phyloP scores from a whole-genome alignment of 495 filamentous ascomycete genomes.

The Podospora bellae-mahoneyi region DNA sequence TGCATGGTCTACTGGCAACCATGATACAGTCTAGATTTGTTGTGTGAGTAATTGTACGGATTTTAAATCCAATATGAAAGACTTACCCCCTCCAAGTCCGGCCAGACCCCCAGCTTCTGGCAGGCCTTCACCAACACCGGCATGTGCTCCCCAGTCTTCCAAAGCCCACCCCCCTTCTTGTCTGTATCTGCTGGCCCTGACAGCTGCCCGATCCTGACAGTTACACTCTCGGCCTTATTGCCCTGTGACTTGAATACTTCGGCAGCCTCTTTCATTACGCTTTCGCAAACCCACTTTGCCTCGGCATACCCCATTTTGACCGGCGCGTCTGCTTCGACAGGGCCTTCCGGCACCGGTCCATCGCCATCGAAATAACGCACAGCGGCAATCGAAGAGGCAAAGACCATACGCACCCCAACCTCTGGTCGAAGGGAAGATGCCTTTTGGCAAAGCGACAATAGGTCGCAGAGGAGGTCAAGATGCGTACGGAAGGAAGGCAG shows the following conservation, averaged over 20 bases:
- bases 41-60: background rate
- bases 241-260: background rate
- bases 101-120: background rate
- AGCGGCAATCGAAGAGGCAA: background rate
- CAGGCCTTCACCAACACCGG: background rate
- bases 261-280: background rate
- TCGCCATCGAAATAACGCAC: background rate
- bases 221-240: background rate
- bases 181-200: background rate
- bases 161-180: background rate
- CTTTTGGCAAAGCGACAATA: background rate
- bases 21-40: background rate
- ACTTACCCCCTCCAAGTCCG: background rate
- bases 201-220: background rate
- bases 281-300: background rate
- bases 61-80: background rate
- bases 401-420: background rate
- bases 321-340: background rate
- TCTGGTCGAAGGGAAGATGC: background rate
- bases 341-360: background rate
- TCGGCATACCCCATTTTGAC: background rate
- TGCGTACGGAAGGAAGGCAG: background rate
- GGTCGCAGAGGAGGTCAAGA: background rate
- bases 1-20: background rate
- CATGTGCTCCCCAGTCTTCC: background rate